These are phyloP conservation scores for Waltergamsia citrina DNA, from an alignment of 2,329 filamentous ascomycete species.

Conservation along the genomic window DNA sequence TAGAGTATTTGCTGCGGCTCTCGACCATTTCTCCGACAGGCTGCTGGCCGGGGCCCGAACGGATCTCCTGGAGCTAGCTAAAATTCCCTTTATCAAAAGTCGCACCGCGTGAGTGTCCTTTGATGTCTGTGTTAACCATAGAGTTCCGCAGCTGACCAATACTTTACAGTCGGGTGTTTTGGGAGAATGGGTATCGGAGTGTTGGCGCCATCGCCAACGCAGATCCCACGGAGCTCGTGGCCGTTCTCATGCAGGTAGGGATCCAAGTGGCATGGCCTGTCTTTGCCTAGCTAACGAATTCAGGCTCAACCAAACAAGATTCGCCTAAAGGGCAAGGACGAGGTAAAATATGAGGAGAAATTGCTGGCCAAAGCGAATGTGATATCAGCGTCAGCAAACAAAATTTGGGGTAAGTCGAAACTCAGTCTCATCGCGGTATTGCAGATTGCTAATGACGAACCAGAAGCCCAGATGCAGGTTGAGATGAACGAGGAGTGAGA, in stretches of 20 bases:
- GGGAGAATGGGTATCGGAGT: constrained; percentile 66
- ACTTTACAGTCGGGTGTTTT: constrained; percentile 44
- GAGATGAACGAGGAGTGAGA: constrained; percentile 34
- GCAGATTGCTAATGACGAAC: constrained; percentile 6
- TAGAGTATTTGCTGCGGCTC: constrained; percentile 58
- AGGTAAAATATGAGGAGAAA: constrained; percentile 55
- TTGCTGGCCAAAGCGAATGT: constrained; percentile 56
- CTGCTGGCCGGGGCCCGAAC: constrained; percentile 62
- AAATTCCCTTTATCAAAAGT: constrained; percentile 68
- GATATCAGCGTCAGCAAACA: constrained; percentile 60
- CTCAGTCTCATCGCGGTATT: too few relatives aligned
- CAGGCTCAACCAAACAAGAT: constrained; percentile 60
- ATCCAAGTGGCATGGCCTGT: constrained; percentile 4
- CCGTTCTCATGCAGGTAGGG: constrained; percentile 59
- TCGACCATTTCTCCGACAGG: constrained; percentile 69
- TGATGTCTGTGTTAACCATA: neutral
- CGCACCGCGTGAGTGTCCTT: constrained; percentile 52
- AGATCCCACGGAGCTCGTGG: constrained; percentile 56
- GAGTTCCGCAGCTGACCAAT: neutral
- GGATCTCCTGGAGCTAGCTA: constrained; percentile 61
- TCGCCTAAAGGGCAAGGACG: constrained; percentile 42
- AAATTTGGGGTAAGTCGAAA: constrained; percentile 51
- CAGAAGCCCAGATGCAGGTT: constrained; percentile 41
- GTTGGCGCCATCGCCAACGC: constrained; percentile 61
- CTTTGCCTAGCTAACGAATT: constrained; percentile 4